These are phyloP conservation scores for Brettanomyces sp. DNA, from an alignment of 805 yeast genomes.

Conservation along the genomic window DNA sequence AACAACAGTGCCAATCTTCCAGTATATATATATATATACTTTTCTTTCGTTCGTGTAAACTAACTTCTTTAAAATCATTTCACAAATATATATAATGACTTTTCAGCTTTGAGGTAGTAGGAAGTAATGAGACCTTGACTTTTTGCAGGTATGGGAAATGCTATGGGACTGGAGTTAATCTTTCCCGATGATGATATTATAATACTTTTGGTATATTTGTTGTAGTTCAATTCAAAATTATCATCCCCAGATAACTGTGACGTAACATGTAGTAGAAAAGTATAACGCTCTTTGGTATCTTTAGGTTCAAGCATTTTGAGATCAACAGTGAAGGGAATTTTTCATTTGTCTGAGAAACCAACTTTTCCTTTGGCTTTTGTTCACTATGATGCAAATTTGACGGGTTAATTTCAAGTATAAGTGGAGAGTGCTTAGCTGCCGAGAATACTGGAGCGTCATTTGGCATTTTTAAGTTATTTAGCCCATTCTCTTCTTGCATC, in stretches of 20 bases:
- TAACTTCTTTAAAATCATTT: neutral
- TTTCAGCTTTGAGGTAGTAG: neutral
- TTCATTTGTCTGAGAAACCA: neutral
- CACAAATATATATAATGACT: slow-evolving; percentile 4
- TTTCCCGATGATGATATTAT: slow-evolving; percentile 17
- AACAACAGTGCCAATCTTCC: no score
- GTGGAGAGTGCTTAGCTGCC: slow-evolving; percentile 22
- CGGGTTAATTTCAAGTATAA: slow-evolving; percentile 47
- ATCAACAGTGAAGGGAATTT: slow-evolving; percentile 10
- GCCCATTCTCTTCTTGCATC: slow-evolving; percentile 13
- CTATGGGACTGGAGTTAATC: slow-evolving; percentile 17
- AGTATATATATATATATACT: no score
- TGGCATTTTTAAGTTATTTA: neutral
- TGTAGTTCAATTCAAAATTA: slow-evolving; percentile 21
- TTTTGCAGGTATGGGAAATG: slow-evolving; percentile 24
- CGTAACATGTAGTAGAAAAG: slow-evolving; percentile 9
- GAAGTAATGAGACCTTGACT: slow-evolving; percentile 6
- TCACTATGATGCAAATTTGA: slow-evolving; percentile 7
- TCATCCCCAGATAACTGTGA: slow-evolving; percentile 27
- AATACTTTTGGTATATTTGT: slow-evolving; percentile 21
- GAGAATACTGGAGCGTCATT: neutral
- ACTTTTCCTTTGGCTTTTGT: neutral
- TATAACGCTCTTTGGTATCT: slow-evolving; percentile 11
- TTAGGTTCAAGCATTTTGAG: slow-evolving; percentile 19
- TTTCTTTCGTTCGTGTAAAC: neutral